Conservation (phyloP, 2,329 filamentous ascomycete species). For the Thielaviopsis cerberus region DNA sequence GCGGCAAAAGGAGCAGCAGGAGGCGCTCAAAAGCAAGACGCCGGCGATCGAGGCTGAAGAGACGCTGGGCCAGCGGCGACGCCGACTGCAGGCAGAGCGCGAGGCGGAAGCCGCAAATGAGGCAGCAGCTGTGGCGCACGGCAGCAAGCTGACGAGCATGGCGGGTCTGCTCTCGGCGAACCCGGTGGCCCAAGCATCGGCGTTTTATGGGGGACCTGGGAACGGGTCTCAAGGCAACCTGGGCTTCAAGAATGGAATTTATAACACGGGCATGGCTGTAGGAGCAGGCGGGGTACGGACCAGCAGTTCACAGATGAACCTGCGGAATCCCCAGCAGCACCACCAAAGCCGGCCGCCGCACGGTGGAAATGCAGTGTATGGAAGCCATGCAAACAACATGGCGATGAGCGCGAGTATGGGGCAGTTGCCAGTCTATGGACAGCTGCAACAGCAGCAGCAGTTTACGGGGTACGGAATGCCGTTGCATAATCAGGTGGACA, state of each 20-base stretch:
- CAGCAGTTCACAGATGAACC: slow-evolving; percentile 1
- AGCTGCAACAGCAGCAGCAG: neutral
- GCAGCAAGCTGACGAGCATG: slow-evolving; percentile 29
- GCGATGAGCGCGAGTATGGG: slow-evolving; percentile 15
- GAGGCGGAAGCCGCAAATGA: slow-evolving; percentile 43
- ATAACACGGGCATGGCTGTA: slow-evolving; percentile 32
- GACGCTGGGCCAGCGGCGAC: slow-evolving; percentile 59
- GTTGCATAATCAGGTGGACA: slow-evolving; percentile 15
- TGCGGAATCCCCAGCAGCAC: neutral
- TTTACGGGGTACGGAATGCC: slow-evolving; percentile 10
- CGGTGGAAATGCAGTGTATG: neutral
- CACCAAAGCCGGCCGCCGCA: neutral
- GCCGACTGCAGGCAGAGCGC: slow-evolving; percentile 49
- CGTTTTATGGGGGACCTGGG: slow-evolving; percentile 14
- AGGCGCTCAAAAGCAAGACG: slow-evolving; percentile 16
- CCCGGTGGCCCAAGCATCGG: slow-evolving; percentile 19
- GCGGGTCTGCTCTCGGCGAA: slow-evolving; percentile 37
- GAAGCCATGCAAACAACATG: slow-evolving; percentile 17
- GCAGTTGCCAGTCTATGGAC: slow-evolving; percentile 2
- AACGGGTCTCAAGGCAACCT: slow-evolving; percentile 19
- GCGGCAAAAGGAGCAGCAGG: slow-evolving; percentile 20
- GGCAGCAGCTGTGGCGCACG: slow-evolving; percentile 15
- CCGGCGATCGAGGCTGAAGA: slow-evolving; percentile 44
- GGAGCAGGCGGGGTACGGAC: slow-evolving; percentile 14
- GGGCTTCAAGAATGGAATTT: slow-evolving; percentile 33